These are phyloP conservation scores for Rhypophila decipiens DNA, from an alignment of 495 filamentous ascomycete species.

Conservation along the genomic window DNA sequence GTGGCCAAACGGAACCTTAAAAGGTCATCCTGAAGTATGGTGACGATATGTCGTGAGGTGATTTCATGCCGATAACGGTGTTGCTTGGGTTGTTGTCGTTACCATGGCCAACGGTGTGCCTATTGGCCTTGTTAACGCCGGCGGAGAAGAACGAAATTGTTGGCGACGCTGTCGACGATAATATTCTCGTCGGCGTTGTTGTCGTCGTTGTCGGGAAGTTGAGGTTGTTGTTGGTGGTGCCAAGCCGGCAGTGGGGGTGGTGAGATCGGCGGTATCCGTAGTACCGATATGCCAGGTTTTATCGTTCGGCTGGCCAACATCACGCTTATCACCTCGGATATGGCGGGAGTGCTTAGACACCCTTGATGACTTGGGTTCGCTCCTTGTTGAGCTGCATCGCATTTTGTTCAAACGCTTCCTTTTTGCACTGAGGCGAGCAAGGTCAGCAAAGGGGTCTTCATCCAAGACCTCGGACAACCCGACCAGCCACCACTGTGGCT, in stretches of 20 bases:
- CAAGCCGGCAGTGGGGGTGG: not conserved
- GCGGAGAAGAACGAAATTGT: too few relatives aligned
- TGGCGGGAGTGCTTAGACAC: conserved; percentile 26
- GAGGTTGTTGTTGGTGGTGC: not conserved
- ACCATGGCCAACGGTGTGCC: too few relatives aligned
- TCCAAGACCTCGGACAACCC: conserved; percentile 36
- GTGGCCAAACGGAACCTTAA: too few relatives aligned
- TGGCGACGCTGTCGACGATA: too few relatives aligned
- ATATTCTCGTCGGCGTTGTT: not conserved
- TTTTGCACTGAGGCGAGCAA: conserved; percentile 63
- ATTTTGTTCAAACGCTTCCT: conserved; percentile 87
- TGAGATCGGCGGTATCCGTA: not conserved
- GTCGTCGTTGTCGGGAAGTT: not conserved
- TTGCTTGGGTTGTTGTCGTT: too few relatives aligned
- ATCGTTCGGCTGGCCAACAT: too few relatives aligned
- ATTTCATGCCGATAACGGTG: too few relatives aligned
- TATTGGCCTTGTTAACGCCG: too few relatives aligned
- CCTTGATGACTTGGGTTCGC: conserved; percentile 59
- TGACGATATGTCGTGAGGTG: too few relatives aligned
- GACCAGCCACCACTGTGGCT: conserved; percentile 42
- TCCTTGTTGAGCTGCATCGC: conserved; percentile 85
- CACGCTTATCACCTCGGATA: too few relatives aligned
- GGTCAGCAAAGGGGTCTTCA: conserved; percentile 26
- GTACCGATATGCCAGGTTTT: too few relatives aligned
- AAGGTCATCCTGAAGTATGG: too few relatives aligned